Conservation (phyloP, 176 grass and related monocot species). For the Carex pumila region DNA sequence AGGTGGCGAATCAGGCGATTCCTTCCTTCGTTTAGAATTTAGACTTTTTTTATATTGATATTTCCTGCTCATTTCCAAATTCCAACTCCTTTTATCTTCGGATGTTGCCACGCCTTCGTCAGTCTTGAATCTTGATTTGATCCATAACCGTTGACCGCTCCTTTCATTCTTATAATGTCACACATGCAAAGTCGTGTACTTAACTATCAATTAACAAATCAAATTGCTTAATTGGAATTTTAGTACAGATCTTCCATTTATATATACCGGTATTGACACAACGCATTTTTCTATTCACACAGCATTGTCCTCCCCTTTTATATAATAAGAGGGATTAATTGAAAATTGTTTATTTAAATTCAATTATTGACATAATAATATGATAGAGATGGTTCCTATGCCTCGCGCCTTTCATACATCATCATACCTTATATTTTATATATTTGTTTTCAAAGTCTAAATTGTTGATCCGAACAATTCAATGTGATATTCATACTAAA, state of each 20-base stretch:
- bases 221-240: not conserved
- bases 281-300: too few species aligned
- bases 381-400: too few species aligned
- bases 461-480: too few species aligned
- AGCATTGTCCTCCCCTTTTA: too few species aligned
- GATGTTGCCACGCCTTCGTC: not conserved
- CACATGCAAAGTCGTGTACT: slow-evolving; percentile 12
- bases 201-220: not conserved
- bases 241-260: not conserved
- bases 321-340: too few species aligned
- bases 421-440: too few species aligned
- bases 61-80: not conserved
- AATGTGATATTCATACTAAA: too few species aligned
- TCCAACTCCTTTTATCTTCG: not conserved
- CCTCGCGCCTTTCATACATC: too few species aligned
- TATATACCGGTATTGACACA: not conserved
- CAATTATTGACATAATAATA: too few species aligned
- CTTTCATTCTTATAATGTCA: slow-evolving; percentile 1
- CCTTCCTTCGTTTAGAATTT: not conserved
- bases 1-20: not conserved
- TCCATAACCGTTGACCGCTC: not conserved
- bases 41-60: not conserved
- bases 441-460: too few species aligned
- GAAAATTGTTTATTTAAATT: too few species aligned
- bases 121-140: not conserved